Evolutionary conservation across 169 alveolate species (phyloP), one percentile per base, ranked within the genome.

Genomic region (Eimeria sp.): DNA sequence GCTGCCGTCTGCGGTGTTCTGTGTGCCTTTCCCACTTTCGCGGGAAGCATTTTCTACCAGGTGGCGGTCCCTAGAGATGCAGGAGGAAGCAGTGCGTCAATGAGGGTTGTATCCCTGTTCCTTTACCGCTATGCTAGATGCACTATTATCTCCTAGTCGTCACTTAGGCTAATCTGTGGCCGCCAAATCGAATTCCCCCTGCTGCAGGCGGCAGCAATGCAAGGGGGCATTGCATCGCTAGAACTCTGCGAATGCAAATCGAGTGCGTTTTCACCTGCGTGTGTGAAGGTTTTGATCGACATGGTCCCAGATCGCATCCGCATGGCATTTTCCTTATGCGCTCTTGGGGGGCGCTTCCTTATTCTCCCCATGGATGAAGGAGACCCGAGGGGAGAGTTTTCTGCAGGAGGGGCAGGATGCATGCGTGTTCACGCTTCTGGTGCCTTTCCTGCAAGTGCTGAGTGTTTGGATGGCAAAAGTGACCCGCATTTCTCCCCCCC

Each of bases 31-130:
- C 57, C 63, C 22, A 16, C 58, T 86, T 14, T 57, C 92, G 3
- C 18, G 65, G 78, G 92, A 86, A 13, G 80, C 58, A 22, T 86
- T 86, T 61, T 78, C 78, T 61, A 22, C 92, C 13, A 57, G 43
- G 25, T 86, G 92, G 92, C 54, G 92, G n/a, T 86, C 92, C 30
- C 80, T 86, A 30, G 92, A 86, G 61, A 57, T 86, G 92, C 92
- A 86, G 34, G 92, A 86, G 67, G 92, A 86, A 22, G 92, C 92
- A 61, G 92, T 86, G 63, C 65, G 92, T 86, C 27, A 30, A 51
- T 76, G 40, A 49, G 61, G 40, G 40, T 14, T 14, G 14, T 25
- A 25, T n/a, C 45, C 87, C 40, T 9, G 30, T 16, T 47, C 7
- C 14, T 49, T 10, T 47, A 25, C 65, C 22, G 65, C 65, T 5